A percentile compares a stretch with the other conserved stretches of the same genome.
phyloP scores from a whole-genome alignment of 768 basidiomycete genomes.

The Boletus subparvulus region DNA sequence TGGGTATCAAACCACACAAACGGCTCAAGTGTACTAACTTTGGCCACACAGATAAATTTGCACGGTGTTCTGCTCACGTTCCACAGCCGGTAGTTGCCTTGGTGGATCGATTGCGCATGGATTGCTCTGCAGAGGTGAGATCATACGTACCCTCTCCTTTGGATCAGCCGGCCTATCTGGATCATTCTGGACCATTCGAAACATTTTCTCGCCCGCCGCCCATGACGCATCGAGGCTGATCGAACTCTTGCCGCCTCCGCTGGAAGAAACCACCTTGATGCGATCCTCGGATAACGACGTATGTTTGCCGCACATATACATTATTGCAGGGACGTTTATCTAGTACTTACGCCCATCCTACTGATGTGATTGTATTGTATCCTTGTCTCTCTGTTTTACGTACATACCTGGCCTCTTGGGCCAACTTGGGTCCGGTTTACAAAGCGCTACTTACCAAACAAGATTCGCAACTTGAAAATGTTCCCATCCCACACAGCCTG shows the following conservation, averaged over 20 bases:
- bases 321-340: conserved; percentile 17
- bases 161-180: conserved; percentile 11
- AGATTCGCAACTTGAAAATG: background rate
- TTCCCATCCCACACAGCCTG: conserved; percentile 24
- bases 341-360: conserved; percentile 17
- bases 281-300: background rate
- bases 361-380: conserved; percentile 25
- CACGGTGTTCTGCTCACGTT: conserved; percentile 18
- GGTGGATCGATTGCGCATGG: conserved; percentile 48
- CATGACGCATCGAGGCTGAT: conserved; percentile 2
- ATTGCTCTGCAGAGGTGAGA: conserved; percentile 60
- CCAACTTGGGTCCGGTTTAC: background rate
- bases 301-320: conserved; percentile 12
- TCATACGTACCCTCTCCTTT: conserved; percentile 50
- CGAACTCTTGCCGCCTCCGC: background rate
- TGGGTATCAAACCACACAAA: conserved; percentile 35
- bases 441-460: background rate
- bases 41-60: conserved; percentile 13
- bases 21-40: conserved; percentile 6
- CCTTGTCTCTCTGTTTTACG: conserved; percentile 2
- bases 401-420: conserved; percentile 17
- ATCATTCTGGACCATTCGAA: conserved; percentile 26
- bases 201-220: conserved; percentile 42
- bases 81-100: conserved; percentile 41
- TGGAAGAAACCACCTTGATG: conserved; percentile 15